phyloP scores from a whole-genome alignment of 306 rosid species.

The Cajanus cajan region DNA sequence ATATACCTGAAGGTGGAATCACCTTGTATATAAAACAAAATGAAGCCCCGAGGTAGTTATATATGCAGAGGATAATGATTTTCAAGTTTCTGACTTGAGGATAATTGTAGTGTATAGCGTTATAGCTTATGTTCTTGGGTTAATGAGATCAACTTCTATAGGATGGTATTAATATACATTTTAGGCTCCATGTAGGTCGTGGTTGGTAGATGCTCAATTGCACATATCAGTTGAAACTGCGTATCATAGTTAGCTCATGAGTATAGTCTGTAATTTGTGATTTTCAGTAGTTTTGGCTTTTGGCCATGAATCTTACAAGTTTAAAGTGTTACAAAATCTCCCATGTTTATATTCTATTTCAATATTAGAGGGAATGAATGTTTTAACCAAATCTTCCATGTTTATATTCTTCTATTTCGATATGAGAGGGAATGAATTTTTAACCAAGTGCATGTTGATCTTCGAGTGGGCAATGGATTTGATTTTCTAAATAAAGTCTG shows the following conservation, averaged over 20 bases:
- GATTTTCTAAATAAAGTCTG: neutral
- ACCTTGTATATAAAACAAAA: conserved; percentile 51
- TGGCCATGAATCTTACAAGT: conserved; percentile 24
- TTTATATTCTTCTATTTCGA: neutral
- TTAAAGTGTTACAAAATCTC: neutral
- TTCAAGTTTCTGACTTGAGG: conserved; percentile 34
- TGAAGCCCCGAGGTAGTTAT: conserved; percentile 34
- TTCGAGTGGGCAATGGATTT: neutral
- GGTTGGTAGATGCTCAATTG: conserved; percentile 28
- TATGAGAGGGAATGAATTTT: neutral
- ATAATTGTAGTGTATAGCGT: conserved; percentile 42
- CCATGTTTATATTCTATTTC: neutral
- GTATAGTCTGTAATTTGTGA: conserved; percentile 22
- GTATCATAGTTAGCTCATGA: conserved; percentile 9
- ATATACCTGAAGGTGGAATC: conserved; percentile 39
- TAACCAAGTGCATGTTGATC: neutral
- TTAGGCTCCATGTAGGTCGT: conserved; percentile 23
- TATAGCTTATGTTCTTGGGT: conserved; percentile 40
- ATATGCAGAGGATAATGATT: conserved; percentile 33
- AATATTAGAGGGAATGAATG: neutral
- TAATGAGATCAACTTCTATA: conserved; percentile 27
- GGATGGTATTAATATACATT: conserved; percentile 8
- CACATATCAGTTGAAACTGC: conserved; percentile 33
- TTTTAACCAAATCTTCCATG: neutral
- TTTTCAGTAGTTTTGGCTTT: conserved; percentile 28